These are phyloP conservation scores for Citrus australasica DNA, from an alignment of 345 rosid species.

Conservation along the genomic window DNA sequence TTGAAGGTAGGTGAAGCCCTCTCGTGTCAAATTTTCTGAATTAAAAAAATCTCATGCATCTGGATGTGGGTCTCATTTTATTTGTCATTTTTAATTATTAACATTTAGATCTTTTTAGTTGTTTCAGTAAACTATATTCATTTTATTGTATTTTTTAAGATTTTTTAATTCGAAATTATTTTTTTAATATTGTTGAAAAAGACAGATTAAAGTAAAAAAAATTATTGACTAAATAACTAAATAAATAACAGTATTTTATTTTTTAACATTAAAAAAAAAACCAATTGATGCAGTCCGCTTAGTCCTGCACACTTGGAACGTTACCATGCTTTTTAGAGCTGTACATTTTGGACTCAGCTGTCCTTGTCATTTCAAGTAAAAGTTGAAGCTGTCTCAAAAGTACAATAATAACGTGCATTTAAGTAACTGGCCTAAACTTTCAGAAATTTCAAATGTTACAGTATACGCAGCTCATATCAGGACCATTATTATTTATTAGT, in stretches of 20 bases:
- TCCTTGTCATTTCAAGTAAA: not conserved
- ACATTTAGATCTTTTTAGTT: no score
- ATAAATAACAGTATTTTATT: not conserved
- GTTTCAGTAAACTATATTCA: no score
- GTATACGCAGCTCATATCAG: not conserved
- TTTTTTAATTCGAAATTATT: no score
- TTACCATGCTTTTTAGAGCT: not conserved
- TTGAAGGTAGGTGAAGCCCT: conserved; percentile 58
- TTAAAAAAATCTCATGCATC: not conserved
- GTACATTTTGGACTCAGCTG: no score
- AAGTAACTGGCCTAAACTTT: not conserved
- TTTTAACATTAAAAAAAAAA: not conserved
- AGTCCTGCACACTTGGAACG: not conserved
- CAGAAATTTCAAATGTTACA: not conserved
- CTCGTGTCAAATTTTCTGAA: not conserved
- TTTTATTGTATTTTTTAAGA: no score
- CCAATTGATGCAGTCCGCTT: not conserved
- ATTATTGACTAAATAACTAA: not conserved
- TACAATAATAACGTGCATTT: not conserved
- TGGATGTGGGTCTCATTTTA: not conserved
- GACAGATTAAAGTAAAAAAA: not conserved
- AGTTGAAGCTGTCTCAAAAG: not conserved
- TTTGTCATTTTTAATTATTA: no score
- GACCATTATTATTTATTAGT: no score
- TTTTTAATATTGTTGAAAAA: not conserved